A percentile compares a stretch with the other conserved stretches of the same genome.
These are phyloP conservation scores for Spergularia bocconei DNA, from an alignment of 148 eudicot species.

Conservation along the genomic window DNA sequence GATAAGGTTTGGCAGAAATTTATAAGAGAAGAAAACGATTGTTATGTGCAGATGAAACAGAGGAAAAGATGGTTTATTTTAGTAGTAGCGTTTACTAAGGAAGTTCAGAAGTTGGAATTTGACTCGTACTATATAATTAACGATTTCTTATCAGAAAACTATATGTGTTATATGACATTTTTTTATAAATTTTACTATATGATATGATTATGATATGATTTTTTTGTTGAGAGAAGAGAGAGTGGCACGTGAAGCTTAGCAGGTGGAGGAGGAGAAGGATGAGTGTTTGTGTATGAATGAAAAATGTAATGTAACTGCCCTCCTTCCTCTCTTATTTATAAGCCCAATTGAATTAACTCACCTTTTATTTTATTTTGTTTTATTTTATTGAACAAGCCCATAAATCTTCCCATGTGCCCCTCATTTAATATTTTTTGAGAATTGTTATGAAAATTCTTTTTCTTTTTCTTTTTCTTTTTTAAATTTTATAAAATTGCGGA, in stretches of 20 bases:
- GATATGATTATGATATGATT: background rate
- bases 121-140: background rate
- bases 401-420: constrained; percentile 23
- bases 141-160: background rate
- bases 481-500: background rate
- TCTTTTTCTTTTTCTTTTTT: background rate
- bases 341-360: constrained; percentile 3
- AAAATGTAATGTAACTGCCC: constrained; percentile 16
- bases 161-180: background rate
- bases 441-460: background rate
- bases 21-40: background rate
- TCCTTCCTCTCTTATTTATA: constrained; percentile 23
- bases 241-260: constrained; percentile 26
- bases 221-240: no score
- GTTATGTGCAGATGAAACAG: constrained; percentile 22
- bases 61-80: background rate
- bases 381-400: constrained; percentile 10
- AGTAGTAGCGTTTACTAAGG: background rate
- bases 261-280: background rate
- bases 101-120: background rate
- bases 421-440: background rate
- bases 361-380: background rate
- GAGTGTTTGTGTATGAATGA: background rate
- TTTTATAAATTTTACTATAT: background rate
- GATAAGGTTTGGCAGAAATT: constrained; percentile 5